Base-by-base conservation (phyloP, 2,329 filamentous ascomycete genomes). In the Cyclaneusma minus region DNA sequence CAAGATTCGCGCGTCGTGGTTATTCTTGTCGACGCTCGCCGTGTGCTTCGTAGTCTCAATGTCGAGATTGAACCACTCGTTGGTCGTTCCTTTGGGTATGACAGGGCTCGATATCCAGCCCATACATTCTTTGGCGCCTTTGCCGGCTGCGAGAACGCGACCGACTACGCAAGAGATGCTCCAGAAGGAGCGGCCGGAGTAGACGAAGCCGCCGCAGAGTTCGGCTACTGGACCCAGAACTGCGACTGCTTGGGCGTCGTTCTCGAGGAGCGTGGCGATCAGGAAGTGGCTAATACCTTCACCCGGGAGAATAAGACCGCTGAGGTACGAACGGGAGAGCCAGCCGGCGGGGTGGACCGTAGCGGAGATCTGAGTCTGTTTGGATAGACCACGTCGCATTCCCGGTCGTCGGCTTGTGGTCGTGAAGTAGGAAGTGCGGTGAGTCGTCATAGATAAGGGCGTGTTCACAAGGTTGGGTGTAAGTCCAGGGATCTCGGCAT, bases 291-390 rank as follows among this genome's bases (percentile, higher is more conserved):
- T 59, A 15, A 77, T 40, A 2, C 60, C 58, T 35, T 78, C 72
- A 3, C 72, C 72, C 0, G 72, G 73, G 6, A 78, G 51, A 40
- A 77, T 60, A 22, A 78, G 45, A 0, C 72, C 71, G 17, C 69
- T 76, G 6, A 77, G 52, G 37, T 75, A 78, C 13, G 68, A 74
- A 43, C 71, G 71, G 4, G 71, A 75, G 11, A 78, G 55, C 73
- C 72, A 78, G 2, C 73, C 72, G 1, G 64, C 60, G 3, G 61
- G 51, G 33, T 71, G 62, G 13, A 75, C 50, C 2, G 62, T 62
- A 3, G 68, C 65, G 10, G 67, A 62, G 25, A 73, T 54, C 11
- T 43, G 35, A 7, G 31, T 27, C 16, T 24, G 22, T 21, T 18
- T 28, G 6, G 43, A 42, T n/a, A 38, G 16, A 2, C 30, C 37